Evolutionary conservation across 345 rosid species (phyloP).

Genomic region (Boechera divaricarpa): DNA sequence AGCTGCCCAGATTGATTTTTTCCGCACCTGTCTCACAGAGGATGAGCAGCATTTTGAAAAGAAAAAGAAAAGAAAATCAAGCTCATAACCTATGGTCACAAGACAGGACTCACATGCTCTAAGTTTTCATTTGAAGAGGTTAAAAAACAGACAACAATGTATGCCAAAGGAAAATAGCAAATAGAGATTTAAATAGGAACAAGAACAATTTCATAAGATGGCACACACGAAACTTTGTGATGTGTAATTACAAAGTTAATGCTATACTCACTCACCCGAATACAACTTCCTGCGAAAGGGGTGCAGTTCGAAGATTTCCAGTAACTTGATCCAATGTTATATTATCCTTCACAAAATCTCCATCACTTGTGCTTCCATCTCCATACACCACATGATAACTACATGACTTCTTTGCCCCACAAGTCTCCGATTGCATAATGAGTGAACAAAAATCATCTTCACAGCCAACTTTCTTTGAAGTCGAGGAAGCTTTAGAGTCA

Average conservation of each 20-base stretch:
- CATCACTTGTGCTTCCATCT: conserved; percentile 49
- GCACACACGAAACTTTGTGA: background rate
- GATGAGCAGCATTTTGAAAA: background rate
- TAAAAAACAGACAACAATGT: too few relatives aligned
- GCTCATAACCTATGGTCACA: too few relatives aligned
- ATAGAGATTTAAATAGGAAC: too few relatives aligned
- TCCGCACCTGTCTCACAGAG: conserved; percentile 67
- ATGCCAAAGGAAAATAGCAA: too few relatives aligned
- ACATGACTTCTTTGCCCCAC: conserved; percentile 36
- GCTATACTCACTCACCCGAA: conserved; percentile 41
- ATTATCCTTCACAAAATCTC: conserved; percentile 43
- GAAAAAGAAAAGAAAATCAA: too few relatives aligned
- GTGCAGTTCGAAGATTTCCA: conserved; percentile 37
- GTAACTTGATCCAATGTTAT: conserved; percentile 41
- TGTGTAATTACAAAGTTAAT: too few relatives aligned
- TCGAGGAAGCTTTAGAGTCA: conserved; percentile 31
- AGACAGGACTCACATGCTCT: background rate
- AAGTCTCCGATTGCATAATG: conserved; percentile 35
- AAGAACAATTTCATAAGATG: background rate
- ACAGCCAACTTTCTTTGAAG: conserved; percentile 36
- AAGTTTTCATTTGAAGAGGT: too few relatives aligned
- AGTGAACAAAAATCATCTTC: conserved; percentile 39
- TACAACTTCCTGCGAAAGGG: conserved; percentile 32
- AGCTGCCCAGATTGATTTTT: conserved; percentile 80
- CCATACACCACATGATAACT: conserved; percentile 47